These are phyloP conservation scores for Apophysomyces trapeziformis DNA, from an alignment of 371 early-diverging fungal species.

Conservation along the genomic window DNA sequence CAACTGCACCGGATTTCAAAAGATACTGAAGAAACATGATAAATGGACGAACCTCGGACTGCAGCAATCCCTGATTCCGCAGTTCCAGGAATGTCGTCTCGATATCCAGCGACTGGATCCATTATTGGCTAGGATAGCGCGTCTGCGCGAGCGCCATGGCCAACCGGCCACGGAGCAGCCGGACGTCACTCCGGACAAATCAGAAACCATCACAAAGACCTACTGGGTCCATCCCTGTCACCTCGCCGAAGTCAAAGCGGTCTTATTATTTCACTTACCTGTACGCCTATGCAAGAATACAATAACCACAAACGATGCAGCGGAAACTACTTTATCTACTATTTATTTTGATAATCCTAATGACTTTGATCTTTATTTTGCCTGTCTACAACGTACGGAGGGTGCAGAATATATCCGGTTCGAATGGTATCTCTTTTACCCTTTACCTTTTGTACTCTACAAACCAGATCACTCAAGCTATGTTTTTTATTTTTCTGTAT, in stretches of 20 bases:
- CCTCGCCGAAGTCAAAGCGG: slow-evolving; percentile 90
- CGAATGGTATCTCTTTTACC: slow-evolving; percentile 64
- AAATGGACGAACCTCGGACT: slow-evolving; percentile 67
- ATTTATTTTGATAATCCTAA: slow-evolving; percentile 96
- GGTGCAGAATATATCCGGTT: slow-evolving; percentile 92
- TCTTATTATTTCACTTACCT: slow-evolving; percentile 90
- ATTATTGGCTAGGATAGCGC: background rate
- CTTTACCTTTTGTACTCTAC: too few relatives aligned
- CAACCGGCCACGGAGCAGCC: slow-evolving; percentile 1
- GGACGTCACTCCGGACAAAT: slow-evolving; percentile 62
- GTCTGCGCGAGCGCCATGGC: background rate
- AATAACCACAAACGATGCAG: background rate
- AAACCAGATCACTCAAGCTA: background rate
- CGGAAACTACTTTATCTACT: slow-evolving; percentile 72
- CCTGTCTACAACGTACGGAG: slow-evolving; percentile 88
- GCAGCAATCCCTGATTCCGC: slow-evolving; percentile 79
- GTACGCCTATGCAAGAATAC: slow-evolving; percentile 63
- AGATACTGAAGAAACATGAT: slow-evolving; percentile 91
- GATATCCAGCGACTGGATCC: slow-evolving; percentile 31
- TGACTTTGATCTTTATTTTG: slow-evolving; percentile 87
- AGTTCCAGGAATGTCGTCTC: slow-evolving; percentile 62
- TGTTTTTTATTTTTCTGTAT: background rate
- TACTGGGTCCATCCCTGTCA: slow-evolving; percentile 99
- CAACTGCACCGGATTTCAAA: slow-evolving; percentile 89
- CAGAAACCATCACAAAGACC: slow-evolving; percentile 79